Percentiles rank a stretch among this genome's conserved stretches.
Evolutionary conservation across 2,329 filamentous ascomycete species (phyloP).

Genomic region (Thielaviopsis populi): DNA sequence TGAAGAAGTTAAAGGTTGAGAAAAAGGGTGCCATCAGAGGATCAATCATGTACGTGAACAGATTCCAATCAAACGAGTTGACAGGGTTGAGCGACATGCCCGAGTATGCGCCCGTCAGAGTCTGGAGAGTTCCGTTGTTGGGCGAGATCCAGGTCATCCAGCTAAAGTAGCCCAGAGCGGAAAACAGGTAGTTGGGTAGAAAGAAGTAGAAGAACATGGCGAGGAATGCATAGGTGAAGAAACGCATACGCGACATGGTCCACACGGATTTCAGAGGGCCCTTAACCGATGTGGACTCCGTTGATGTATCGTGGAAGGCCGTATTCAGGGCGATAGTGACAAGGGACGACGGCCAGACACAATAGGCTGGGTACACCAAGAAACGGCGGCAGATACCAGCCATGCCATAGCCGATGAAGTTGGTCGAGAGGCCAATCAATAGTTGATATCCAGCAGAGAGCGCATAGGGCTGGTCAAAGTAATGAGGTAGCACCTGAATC

Average conservation of each 20-base stretch:
- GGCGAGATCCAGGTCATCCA: constrained; percentile 42
- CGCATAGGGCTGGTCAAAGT: constrained; percentile 37
- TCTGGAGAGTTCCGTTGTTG: constrained; percentile 25
- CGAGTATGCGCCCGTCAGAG: constrained; percentile 25
- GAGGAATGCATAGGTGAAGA: constrained; percentile 31
- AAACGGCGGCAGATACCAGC: constrained; percentile 36
- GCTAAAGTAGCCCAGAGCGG: constrained; percentile 32
- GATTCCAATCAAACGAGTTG: constrained; percentile 32
- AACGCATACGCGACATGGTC: constrained; percentile 30
- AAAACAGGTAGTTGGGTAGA: constrained; percentile 38
- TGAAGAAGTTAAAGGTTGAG: constrained; percentile 46
- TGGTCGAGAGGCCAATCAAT: constrained; percentile 34
- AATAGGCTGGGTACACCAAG: constrained; percentile 37
- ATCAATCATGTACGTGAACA: constrained; percentile 23
- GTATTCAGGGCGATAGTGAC: constrained; percentile 36
- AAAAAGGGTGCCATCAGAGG: constrained; percentile 38
- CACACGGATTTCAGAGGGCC: constrained; percentile 27
- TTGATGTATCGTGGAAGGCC: constrained; percentile 31
- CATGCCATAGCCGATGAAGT: constrained; percentile 41
- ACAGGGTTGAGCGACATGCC: constrained; percentile 29
- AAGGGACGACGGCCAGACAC: constrained; percentile 39
- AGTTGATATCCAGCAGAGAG: constrained; percentile 35
- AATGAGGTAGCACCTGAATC: constrained; percentile 33
- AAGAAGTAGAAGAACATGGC: constrained; percentile 40
- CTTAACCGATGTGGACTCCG: constrained; percentile 21